Evolutionary conservation across 225 moss, liverwort and hornwort species (phyloP), one percentile per base, ranked within the genome.

Genomic region (Takakia lepidozioides): DNA sequence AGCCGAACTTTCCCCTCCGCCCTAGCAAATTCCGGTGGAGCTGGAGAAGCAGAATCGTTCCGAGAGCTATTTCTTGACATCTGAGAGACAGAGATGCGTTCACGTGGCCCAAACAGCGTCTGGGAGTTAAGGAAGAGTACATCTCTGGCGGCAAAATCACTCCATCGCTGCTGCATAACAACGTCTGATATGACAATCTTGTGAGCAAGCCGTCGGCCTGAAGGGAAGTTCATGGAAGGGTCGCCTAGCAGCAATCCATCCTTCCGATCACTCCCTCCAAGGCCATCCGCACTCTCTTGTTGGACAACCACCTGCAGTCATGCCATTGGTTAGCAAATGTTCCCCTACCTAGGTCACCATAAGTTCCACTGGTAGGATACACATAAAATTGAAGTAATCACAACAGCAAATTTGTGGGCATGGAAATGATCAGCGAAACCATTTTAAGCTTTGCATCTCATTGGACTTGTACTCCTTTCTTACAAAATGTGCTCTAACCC

Each of bases 121-220:
- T 85, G 74, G 14, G 76, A 88, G 55, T 75, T 80, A 16, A 92
- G 83, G 53, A 85, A 83, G 21, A 92, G 66, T 28, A 92, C 80
- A 57, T 92, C 92, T 18, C 80, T 75, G 1, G 77, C 76, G 4
- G 88, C 87, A 23, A 88, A 85, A 51, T 92, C 92, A 36, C 92
- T 92, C 88, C 88, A 92, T 30, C 88, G 60, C n/a, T 88, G 76
- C 64, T 88, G 92, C 65, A 85, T 69, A 17, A 92, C 72, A 51
- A 92, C 88, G 38, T 92, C 88, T 14, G 88, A 85, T 44, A 92
- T 68, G 15, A 92, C 73, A 41, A 92, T 88, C 5, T 85, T 66
- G 38, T 92, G 92, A 21, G 81, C 82, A 16, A 92, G 41, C 27
- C 80, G 70, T 22, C 88, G 65, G 10, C 72, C 53, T 37, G 54